Base-by-base conservation (phyloP, 257 asterid genomes). In the Solanum commersonii region DNA sequence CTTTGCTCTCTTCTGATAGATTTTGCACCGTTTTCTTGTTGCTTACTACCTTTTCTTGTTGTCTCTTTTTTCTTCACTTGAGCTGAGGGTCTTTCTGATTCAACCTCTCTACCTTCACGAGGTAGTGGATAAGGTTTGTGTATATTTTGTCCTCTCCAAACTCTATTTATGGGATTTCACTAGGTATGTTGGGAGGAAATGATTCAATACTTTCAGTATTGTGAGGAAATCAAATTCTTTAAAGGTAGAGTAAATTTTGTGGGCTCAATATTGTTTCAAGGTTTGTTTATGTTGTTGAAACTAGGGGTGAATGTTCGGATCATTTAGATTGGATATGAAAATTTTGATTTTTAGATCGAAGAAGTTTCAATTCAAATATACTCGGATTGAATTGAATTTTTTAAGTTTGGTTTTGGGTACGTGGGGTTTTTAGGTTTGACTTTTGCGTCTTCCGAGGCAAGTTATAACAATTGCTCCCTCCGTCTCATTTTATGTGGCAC, bases 11-110 rank as follows among this genome's bases (percentile, higher is more conserved):
- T 38, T 38, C 44, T 38, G 4, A 44, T 46, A 49, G 22, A 20
- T 56, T 56, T 56, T 56, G 11, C n/a, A 56, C 65, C 5, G 25
- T 56, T 20, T 56, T 20, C 25, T 56, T 56, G 2, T 2, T 56
- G 65, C 65, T 56, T 56, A 18, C 23, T 16, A 2, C 23, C 10
- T 52, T 16, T 52, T 52, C 63, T 52, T 18, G 0, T 6, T 6
- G 63, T 52, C 63, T 52, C 63, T 52, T 52, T 52, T 52, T 52
- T 52, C n/a, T 52, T 16, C 10, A 52, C 63, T 52, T 52, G 4
- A 18, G 65, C 20, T 0, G 2, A 7, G 65, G 65, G 11, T 20
- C 11, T 56, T 56, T 3, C 2, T 0, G 11, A 56, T 0, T 0
- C n/a, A 18, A 20, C 25, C 0, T 56, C 0, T 56, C 11, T 56